Base-by-base conservation (phyloP, 2,329 filamentous ascomycete genomes). In the Simplicillium aogashimaense region DNA sequence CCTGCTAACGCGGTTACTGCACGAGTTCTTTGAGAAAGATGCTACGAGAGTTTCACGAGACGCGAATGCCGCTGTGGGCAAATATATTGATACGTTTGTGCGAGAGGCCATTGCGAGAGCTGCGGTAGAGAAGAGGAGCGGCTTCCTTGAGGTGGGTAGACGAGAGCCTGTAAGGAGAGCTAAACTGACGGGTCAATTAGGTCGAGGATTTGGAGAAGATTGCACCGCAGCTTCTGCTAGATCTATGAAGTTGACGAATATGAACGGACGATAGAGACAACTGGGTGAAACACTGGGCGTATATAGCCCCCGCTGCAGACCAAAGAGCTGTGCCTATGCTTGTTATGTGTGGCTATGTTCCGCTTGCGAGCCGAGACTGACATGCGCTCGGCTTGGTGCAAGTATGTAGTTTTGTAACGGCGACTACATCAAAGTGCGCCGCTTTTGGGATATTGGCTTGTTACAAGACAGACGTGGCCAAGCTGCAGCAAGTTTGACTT, bases 21-120 rank as follows among this genome's bases (percentile, higher is more conserved):
- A 94, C 56, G 78, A 89, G 50, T 78, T 84, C 56, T 95, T 95
- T 54, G 70, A 82, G 50, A 71, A 74, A 44, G 74, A 83, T 37
- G 72, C 74, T 41, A 89, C 83, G 17, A 72, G 82, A 49, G 79
- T 95, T 47, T 80, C 81, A 7, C 81, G 77, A 51, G 84, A 88
- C 53, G 87, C 87, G 4, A 86, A 89, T 56, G 72, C 67, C 7
- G 76, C 88, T 1, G 74, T 89, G 43, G 83, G 79, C 12, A 87
- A 83, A 63, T 97, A 97, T 57, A 74, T 95, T 60, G 87, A 95
- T 60, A 77, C 90, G 0, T 97, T 95, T 63, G 83, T 95, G 39
- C 74, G 84, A 45, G 90, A 97, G 65, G 86, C 87, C 1, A 79
- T 97, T 56, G 86, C 87, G 13, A 66, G 90, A 54, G 81, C 86